Percentiles rank a stretch among this genome's conserved stretches.
Evolutionary conservation across 2,329 filamentous ascomycete species (phyloP).

Genomic region (Zymoseptoria brevis): DNA sequence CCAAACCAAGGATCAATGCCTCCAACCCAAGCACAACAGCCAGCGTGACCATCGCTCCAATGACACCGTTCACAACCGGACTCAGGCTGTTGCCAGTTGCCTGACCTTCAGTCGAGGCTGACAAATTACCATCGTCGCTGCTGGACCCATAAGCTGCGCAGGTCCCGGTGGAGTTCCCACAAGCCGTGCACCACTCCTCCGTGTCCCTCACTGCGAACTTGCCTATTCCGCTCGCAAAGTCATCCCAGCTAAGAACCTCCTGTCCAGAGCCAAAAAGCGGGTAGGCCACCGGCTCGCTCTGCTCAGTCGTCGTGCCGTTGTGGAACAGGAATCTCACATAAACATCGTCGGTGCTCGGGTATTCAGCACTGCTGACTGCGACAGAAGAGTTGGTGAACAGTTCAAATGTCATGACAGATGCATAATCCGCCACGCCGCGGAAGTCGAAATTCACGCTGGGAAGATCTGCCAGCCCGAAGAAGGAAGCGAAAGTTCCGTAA

Average conservation of each 20-base stretch:
- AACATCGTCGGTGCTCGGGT: slow-evolving; percentile 39
- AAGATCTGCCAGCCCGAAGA: slow-evolving; percentile 53
- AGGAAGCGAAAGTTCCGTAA: slow-evolving; percentile 53
- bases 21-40: slow-evolving; percentile 54
- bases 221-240: slow-evolving; percentile 57
- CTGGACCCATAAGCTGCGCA: slow-evolving; percentile 47
- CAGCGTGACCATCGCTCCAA: slow-evolving; percentile 62
- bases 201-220: slow-evolving; percentile 60
- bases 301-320: slow-evolving; percentile 49
- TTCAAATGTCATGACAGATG: slow-evolving; percentile 74
- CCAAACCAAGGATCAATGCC: slow-evolving; percentile 46
- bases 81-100: slow-evolving; percentile 46
- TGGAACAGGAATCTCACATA: slow-evolving; percentile 55
- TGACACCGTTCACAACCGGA: slow-evolving; percentile 68
- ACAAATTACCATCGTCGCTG: slow-evolving; percentile 19
- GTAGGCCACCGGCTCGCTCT: slow-evolving; percentile 44
- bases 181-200: slow-evolving; percentile 63
- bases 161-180: slow-evolving; percentile 61
- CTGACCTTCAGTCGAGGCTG: slow-evolving; percentile 9
- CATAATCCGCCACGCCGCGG: slow-evolving; percentile 73
- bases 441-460: slow-evolving; percentile 52
- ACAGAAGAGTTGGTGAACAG: slow-evolving; percentile 46
- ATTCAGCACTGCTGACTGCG: slow-evolving; percentile 34
- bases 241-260: slow-evolving; percentile 55
- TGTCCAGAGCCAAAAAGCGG: slow-evolving; percentile 53